Percentiles rank a stretch among this genome's conserved stretches.
Conservation (phyloP, 805 yeast genomes). For the Yamadazyma nakazawae region DNA sequence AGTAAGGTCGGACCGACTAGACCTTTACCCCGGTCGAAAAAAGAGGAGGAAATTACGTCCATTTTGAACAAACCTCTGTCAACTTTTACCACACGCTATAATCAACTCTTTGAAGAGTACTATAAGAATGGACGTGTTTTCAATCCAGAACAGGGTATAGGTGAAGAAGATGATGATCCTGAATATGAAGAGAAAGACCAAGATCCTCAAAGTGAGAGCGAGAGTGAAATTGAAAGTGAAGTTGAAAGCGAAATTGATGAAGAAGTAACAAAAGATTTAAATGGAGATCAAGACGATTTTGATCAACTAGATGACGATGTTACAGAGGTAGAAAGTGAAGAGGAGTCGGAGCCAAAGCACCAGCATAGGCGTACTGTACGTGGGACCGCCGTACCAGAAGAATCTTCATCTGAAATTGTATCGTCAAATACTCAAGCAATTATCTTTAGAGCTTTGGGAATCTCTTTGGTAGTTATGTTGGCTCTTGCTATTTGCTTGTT, state of each 20-base stretch:
- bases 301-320: background rate
- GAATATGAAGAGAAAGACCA: conserved; percentile 10
- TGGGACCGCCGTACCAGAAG: background rate
- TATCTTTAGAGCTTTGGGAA: background rate
- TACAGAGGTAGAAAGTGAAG: conserved; percentile 8
- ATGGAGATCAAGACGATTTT: background rate
- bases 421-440: background rate
- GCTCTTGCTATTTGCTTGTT: background rate
- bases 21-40: conserved; percentile 23
- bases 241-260: background rate
- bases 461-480: background rate
- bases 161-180: background rate
- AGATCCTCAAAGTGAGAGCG: conserved; percentile 1
- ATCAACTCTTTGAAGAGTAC: conserved; percentile 8
- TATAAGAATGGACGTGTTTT: conserved; percentile 1
- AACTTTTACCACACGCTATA: conserved; percentile 4
- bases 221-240: conserved; percentile 1
- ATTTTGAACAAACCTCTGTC: conserved; percentile 5
- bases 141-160: conserved; percentile 2
- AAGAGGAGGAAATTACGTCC: conserved; percentile 4
- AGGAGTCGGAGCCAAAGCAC: background rate
- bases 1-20: conserved; percentile 35
- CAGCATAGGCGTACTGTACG: background rate
- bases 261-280: background rate
- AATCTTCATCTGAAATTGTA: background rate